phyloP scores from a whole-genome alignment of 2,329 filamentous ascomycete genomes.

The Incumbomyces delicatus region DNA sequence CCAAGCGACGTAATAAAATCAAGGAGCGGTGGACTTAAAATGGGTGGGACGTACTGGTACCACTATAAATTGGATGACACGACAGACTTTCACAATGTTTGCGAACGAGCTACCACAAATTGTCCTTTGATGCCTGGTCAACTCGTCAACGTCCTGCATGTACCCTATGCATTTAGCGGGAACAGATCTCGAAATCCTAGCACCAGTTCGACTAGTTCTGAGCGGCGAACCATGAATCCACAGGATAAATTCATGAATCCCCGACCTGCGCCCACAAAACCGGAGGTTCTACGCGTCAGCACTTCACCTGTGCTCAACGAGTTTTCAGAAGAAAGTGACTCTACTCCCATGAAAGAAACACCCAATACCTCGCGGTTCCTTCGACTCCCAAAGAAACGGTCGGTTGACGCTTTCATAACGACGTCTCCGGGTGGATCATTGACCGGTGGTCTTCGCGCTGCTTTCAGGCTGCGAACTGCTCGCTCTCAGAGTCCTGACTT shows the following conservation, averaged over 20 bases:
- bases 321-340: not conserved
- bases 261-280: conserved; percentile 43
- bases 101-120: conserved; percentile 61
- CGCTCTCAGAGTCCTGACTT: conserved; percentile 4
- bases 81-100: conserved; percentile 64
- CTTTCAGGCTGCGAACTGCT: conserved; percentile 5
- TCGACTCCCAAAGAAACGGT: conserved; percentile 20
- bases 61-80: conserved; percentile 77
- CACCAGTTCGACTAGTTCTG: conserved; percentile 47
- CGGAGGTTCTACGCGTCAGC: conserved; percentile 36
- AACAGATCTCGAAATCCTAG: conserved; percentile 54
- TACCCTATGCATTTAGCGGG: conserved; percentile 57
- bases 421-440: not conserved
- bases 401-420: conserved; percentile 11
- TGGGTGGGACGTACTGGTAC: conserved; percentile 92
- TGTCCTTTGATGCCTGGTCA: conserved; percentile 87
- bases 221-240: conserved; percentile 68
- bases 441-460: conserved; percentile 3
- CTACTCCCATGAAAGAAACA: conserved; percentile 2
- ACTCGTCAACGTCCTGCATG: conserved; percentile 69
- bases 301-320: conserved; percentile 29
- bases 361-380: conserved; percentile 14
- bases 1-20: conserved; percentile 40
- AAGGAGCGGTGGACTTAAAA: conserved; percentile 71
- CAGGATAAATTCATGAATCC: conserved; percentile 65